Percentiles rank a stretch among this genome's conserved stretches.
phyloP scores from a whole-genome alignment of 2,329 filamentous ascomycete species.

The Dothideomycetes sp. region DNA sequence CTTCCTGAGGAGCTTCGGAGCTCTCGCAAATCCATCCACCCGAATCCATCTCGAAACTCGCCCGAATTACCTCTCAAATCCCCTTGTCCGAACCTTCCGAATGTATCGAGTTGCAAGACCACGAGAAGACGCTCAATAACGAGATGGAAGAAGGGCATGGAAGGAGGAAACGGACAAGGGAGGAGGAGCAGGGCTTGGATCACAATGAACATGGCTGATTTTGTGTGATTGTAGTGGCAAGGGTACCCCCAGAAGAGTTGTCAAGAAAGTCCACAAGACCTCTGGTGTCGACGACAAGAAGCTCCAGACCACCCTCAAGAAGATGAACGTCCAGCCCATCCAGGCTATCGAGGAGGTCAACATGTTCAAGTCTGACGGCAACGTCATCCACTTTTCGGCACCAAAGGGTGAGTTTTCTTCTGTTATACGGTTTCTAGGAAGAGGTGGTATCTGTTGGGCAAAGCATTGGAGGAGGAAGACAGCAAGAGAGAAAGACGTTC shows the following conservation, averaged over 20 bases:
- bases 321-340: constrained; percentile 99
- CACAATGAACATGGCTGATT: neutral
- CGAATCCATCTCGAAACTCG: no score
- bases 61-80: no score
- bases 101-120: no score
- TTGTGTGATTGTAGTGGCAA: constrained; percentile 58
- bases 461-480: no score
- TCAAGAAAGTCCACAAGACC: constrained; percentile 93
- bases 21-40: no score
- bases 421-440: no score
- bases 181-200: neutral
- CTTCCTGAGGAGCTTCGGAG: neutral
- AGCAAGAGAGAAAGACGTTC: no score
- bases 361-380: constrained; percentile 99
- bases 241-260: constrained; percentile 93
- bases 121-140: no score
- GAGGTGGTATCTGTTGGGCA: no score
- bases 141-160: neutral
- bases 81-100: no score
- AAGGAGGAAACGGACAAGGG: neutral
- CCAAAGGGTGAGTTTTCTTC: constrained; percentile 68
- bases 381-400: constrained; percentile 97
- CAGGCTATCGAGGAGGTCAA: constrained; percentile 99
- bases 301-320: constrained; percentile 93
- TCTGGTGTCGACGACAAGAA: constrained; percentile 98